Evolutionary conservation across 2,329 filamentous ascomycete species (phyloP).

Genomic region (Periconia digitata): DNA sequence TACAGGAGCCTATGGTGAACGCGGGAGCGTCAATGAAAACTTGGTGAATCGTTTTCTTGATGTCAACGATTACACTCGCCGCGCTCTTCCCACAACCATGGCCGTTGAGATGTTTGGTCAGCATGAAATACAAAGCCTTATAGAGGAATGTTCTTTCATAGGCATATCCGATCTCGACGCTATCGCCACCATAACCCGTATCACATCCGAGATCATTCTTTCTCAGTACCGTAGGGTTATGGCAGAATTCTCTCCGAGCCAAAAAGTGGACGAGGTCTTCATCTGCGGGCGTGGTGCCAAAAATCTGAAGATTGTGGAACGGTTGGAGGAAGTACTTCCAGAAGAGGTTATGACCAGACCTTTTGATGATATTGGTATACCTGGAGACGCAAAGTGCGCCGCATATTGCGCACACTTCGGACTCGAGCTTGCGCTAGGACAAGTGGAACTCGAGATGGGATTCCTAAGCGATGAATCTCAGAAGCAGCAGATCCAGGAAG

Average conservation of each 20-base stretch:
- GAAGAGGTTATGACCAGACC: constrained; percentile 52
- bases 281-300: constrained; percentile 63
- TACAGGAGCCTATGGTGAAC: constrained; percentile 54
- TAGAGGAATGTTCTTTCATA: constrained; percentile 47
- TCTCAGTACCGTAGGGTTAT: constrained; percentile 53
- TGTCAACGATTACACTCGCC: constrained; percentile 52
- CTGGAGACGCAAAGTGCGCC: constrained; percentile 61
- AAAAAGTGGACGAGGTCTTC: constrained; percentile 58
- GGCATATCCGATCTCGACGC: constrained; percentile 55
- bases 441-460: constrained; percentile 1
- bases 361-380: constrained; percentile 61
- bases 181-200: constrained; percentile 61
- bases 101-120: constrained; percentile 64
- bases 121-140: constrained; percentile 55
- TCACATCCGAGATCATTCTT: constrained; percentile 62
- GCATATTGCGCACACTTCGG: constrained; percentile 63
- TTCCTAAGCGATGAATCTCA: not conserved
- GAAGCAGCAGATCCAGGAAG: not conserved
- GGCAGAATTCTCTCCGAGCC: constrained; percentile 34
- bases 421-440: constrained; percentile 52
- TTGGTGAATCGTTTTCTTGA: constrained; percentile 57
- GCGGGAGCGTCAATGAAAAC: constrained; percentile 53
- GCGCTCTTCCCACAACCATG: constrained; percentile 59
- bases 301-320: constrained; percentile 60
- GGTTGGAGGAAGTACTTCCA: constrained; percentile 55